Evolutionary conservation across 768 basidiomycete genomes (phyloP).

Genomic region (Agrocybe chaxingu): DNA sequence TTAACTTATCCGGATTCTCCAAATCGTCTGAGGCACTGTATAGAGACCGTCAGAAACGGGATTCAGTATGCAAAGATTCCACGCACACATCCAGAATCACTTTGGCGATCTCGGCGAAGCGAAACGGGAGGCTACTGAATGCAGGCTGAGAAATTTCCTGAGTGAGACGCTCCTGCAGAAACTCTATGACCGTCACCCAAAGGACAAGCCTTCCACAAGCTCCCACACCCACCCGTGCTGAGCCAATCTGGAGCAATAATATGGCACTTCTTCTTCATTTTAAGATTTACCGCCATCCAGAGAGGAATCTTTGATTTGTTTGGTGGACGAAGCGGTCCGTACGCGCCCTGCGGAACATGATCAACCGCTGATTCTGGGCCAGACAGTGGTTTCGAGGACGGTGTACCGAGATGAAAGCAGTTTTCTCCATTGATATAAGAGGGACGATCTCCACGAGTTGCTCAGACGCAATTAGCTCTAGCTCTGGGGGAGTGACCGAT

Average conservation of each 20-base stretch:
- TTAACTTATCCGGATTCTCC: conserved; percentile 77
- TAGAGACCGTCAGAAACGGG: neutral
- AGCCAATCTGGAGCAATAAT: conserved; percentile 92
- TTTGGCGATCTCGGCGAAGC: conserved; percentile 88
- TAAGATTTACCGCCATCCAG: conserved; percentile 95
- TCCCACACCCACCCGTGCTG: conserved; percentile 59
- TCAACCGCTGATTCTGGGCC: conserved; percentile 14
- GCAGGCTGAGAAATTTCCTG: conserved; percentile 70
- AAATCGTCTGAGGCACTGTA: conserved; percentile 88
- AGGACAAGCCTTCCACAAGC: neutral
- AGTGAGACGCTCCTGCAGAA: conserved; percentile 68
- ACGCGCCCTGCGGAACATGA: conserved; percentile 65
- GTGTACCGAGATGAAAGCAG: conserved; percentile 85
- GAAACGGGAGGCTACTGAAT: conserved; percentile 82
- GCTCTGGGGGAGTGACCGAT: conserved; percentile 79
- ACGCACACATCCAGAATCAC: conserved; percentile 90
- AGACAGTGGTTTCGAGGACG: conserved; percentile 7
- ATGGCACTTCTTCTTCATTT: conserved; percentile 91
- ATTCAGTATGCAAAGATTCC: neutral
- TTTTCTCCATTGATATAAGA: conserved; percentile 85
- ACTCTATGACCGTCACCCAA: conserved; percentile 49
- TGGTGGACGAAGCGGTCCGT: conserved; percentile 90
- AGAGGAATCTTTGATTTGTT: conserved; percentile 82
- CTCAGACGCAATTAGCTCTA: conserved; percentile 86
- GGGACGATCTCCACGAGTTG: conserved; percentile 85